These are phyloP conservation scores for Colletotrichum plurivorum DNA, from an alignment of 2,329 filamentous ascomycete genomes.

Conservation along the genomic window DNA sequence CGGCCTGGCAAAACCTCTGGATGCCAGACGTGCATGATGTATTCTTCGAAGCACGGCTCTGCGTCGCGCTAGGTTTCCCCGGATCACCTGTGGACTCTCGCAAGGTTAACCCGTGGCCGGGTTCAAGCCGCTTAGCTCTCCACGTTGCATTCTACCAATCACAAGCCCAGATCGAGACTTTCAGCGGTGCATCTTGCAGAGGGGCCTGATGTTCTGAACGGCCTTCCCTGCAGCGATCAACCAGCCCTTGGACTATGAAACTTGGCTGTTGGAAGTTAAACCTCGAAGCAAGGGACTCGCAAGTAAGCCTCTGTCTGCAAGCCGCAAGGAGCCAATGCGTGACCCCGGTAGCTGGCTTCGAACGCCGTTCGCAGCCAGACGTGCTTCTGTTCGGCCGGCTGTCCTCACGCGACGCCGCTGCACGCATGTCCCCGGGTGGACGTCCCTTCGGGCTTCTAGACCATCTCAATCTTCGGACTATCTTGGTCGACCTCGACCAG, in stretches of 20 bases:
- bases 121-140: slow-evolving; percentile 7
- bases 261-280: slow-evolving; percentile 36
- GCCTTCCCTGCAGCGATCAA: slow-evolving; percentile 29
- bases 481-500: background rate
- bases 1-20: slow-evolving; percentile 4
- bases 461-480: slow-evolving; percentile 24
- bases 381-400: slow-evolving; percentile 8
- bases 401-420: slow-evolving; percentile 1
- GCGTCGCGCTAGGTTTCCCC: slow-evolving; percentile 10
- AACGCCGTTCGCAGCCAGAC: slow-evolving; percentile 8
- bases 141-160: slow-evolving; percentile 10
- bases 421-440: slow-evolving; percentile 16
- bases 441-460: slow-evolving; percentile 6
- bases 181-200: slow-evolving; percentile 16
- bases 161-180: background rate
- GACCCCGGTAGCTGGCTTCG: slow-evolving; percentile 2
- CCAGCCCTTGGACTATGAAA: slow-evolving; percentile 33
- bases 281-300: slow-evolving; percentile 18
- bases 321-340: slow-evolving; percentile 11
- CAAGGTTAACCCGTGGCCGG: slow-evolving; percentile 26
- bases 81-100: slow-evolving; percentile 24
- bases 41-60: slow-evolving; percentile 7
- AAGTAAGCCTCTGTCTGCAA: slow-evolving; percentile 13
- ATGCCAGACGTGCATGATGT: slow-evolving; percentile 21
- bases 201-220: slow-evolving; percentile 27